Percentiles rank a stretch among this genome's conserved stretches.
Evolutionary conservation across 2,329 filamentous ascomycete genomes (phyloP).

Genomic region (Trichoderma atroviride): DNA sequence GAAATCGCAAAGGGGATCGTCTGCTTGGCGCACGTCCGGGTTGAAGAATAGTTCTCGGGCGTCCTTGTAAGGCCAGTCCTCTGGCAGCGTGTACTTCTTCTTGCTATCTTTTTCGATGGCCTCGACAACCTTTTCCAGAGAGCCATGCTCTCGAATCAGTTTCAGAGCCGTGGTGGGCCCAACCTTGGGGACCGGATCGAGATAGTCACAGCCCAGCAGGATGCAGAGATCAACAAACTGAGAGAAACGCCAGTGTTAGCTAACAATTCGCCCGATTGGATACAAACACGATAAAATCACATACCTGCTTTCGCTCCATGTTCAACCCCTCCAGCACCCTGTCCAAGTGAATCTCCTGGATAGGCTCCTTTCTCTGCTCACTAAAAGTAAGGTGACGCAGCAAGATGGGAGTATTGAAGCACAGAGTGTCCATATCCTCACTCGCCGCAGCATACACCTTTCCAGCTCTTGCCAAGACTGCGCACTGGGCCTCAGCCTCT

Average conservation of each 20-base stretch:
- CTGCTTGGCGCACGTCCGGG: conserved; percentile 82
- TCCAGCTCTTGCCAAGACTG: conserved; percentile 81
- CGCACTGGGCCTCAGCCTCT: conserved; percentile 96
- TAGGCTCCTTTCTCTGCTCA: conserved; percentile 95
- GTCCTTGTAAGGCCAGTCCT: conserved; percentile 96
- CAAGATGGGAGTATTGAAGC: conserved; percentile 89
- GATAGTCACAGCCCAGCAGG: conserved; percentile 94
- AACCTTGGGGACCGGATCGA: conserved; percentile 93
- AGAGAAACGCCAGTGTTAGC: not conserved
- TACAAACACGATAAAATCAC: not conserved
- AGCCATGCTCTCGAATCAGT: conserved; percentile 88
- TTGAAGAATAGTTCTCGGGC: conserved; percentile 90
- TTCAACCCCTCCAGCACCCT: conserved; percentile 82
- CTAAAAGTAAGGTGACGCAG: conserved; percentile 93
- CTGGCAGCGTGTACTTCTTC: conserved; percentile 80
- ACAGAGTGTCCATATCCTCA: conserved; percentile 98
- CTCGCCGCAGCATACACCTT: conserved; percentile 97
- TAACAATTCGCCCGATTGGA: not conserved
- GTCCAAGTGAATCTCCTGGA: conserved; percentile 89
- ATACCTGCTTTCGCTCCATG: conserved; percentile 85
- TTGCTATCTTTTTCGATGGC: conserved; percentile 75
- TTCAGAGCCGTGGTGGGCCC: conserved; percentile 91
- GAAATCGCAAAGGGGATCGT: conserved; percentile 88
- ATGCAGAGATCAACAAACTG: conserved; percentile 96
- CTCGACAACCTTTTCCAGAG: conserved; percentile 84